A percentile compares a stretch with the other conserved stretches of the same genome.
Conservation (phyloP, 2,329 filamentous ascomycete genomes). For the Byssothecium circinans region DNA sequence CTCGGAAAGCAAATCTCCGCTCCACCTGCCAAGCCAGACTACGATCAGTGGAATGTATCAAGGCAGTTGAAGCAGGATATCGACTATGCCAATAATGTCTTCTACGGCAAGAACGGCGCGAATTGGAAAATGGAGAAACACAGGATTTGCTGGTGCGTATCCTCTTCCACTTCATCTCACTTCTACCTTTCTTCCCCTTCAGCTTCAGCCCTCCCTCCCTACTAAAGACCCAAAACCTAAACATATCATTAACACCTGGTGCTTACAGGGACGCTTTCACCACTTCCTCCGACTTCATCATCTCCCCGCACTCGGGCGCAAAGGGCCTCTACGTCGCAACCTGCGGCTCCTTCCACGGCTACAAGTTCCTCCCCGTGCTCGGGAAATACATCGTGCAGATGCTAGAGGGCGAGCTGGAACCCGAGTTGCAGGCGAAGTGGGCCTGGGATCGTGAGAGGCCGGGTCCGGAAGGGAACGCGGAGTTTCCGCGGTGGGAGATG, state of each 20-base stretch:
- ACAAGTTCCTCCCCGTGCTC: slow-evolving; percentile 62
- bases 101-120: slow-evolving; percentile 60
- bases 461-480: slow-evolving; percentile 53
- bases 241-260: slow-evolving; percentile 25
- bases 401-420: slow-evolving; percentile 45
- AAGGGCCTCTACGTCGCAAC: slow-evolving; percentile 59
- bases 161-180: not conserved
- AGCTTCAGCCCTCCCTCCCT: too few relatives aligned
- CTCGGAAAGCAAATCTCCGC: slow-evolving; percentile 59
- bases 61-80: slow-evolving; percentile 61
- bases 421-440: slow-evolving; percentile 64
- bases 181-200: too few relatives aligned
- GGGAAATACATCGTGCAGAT: slow-evolving; percentile 58
- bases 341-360: slow-evolving; percentile 63
- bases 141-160: slow-evolving; percentile 64
- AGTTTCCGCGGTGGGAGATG: slow-evolving; percentile 62
- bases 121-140: slow-evolving; percentile 63
- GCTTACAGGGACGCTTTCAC: slow-evolving; percentile 63
- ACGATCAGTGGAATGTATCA: slow-evolving; percentile 65
- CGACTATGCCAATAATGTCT: slow-evolving; percentile 57
- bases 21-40: slow-evolving; percentile 59
- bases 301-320: slow-evolving; percentile 54
- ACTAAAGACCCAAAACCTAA: too few relatives aligned
- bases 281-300: slow-evolving; percentile 57
- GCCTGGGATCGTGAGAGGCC: slow-evolving; percentile 61